phyloP scores from a whole-genome alignment of 1,139 yeast genomes.

The Diutina sp. region DNA sequence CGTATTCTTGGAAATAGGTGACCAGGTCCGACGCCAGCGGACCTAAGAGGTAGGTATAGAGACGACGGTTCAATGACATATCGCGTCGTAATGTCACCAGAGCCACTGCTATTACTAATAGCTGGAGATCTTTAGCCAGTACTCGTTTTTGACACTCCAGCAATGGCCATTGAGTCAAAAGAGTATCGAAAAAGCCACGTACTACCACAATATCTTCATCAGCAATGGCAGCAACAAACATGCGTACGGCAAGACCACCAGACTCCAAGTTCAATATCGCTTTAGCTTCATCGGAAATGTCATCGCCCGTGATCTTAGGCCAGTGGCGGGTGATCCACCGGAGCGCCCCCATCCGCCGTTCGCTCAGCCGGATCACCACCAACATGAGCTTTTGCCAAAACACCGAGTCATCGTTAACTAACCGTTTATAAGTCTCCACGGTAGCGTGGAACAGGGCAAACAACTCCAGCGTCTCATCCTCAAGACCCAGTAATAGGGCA shows the following conservation, averaged over 20 bases:
- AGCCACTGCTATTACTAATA: slow-evolving; percentile 51
- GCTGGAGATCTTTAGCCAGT: slow-evolving; percentile 38
- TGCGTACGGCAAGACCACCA: slow-evolving; percentile 34
- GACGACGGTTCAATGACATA: slow-evolving; percentile 84
- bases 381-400: slow-evolving; percentile 82
- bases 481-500: slow-evolving; percentile 76
- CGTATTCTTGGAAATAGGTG: slow-evolving; percentile 48
- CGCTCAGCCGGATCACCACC: slow-evolving; percentile 66
- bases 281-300: background rate
- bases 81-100: slow-evolving; percentile 66
- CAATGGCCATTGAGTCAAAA: slow-evolving; percentile 56
- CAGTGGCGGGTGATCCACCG: slow-evolving; percentile 59
- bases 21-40: slow-evolving; percentile 33
- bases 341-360: slow-evolving; percentile 71
- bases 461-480: slow-evolving; percentile 82
- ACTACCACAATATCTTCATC: slow-evolving; percentile 54
- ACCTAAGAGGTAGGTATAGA: slow-evolving; percentile 89
- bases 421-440: slow-evolving; percentile 46
- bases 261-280: background rate
- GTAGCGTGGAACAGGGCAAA: slow-evolving; percentile 48
- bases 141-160: slow-evolving; percentile 39
- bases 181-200: slow-evolving; percentile 78
- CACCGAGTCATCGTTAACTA: slow-evolving; percentile 52
- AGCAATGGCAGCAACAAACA: slow-evolving; percentile 55
- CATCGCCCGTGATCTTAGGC: slow-evolving; percentile 23